Evolutionary conservation across 768 basidiomycete species (phyloP).

Genomic region (Mycena indigotica): DNA sequence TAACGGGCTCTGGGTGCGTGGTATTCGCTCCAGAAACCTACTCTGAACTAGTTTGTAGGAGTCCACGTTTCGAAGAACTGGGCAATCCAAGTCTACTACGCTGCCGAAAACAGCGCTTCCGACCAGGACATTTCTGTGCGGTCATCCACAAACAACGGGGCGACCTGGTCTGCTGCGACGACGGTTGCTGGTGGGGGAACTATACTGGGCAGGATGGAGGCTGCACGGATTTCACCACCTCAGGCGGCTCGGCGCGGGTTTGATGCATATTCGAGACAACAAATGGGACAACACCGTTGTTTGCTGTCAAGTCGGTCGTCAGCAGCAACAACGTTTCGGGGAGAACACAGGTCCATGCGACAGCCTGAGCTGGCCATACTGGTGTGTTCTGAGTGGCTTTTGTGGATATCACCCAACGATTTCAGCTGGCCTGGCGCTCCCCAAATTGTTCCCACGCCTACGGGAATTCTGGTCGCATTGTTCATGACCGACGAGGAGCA

Average conservation of each 20-base stretch:
- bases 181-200: too few species aligned
- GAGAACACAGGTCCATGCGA: too few species aligned
- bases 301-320: conserved; percentile 25
- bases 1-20: conserved; percentile 27
- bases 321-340: too few species aligned
- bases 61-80: conserved; percentile 16
- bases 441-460: conserved; percentile 10
- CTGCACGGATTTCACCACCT: conserved; percentile 14
- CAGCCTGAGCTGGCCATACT: conserved; percentile 14
- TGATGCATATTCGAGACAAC: conserved; percentile 29
- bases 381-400: conserved; percentile 6
- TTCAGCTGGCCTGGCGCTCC: conserved; percentile 24
- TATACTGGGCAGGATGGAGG: conserved; percentile 29
- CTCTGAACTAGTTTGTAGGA: conserved; percentile 14
- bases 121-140: conserved; percentile 30
- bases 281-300: conserved; percentile 16
- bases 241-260: conserved; percentile 8
- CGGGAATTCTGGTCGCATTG: conserved; percentile 22
- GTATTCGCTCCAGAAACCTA: background rate
- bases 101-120: too few species aligned
- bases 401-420: background rate
- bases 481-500: too few species aligned
- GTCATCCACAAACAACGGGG: too few species aligned
- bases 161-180: too few species aligned
- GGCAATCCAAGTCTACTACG: conserved; percentile 24